Percentiles rank a stretch among this genome's conserved stretches.
These are phyloP conservation scores for Bombardia bombarda DNA, from an alignment of 495 filamentous ascomycete species.

Conservation along the genomic window DNA sequence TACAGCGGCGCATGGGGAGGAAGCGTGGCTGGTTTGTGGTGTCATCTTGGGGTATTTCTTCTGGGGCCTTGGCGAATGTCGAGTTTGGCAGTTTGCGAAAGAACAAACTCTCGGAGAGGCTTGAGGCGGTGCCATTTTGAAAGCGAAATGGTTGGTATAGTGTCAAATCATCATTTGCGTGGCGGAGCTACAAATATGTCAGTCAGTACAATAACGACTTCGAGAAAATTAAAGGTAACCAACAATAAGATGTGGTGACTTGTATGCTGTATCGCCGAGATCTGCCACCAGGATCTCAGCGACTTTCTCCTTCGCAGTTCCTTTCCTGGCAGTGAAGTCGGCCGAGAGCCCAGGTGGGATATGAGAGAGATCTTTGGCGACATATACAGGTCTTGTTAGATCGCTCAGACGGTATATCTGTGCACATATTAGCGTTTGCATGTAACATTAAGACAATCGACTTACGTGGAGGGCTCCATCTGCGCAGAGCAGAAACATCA, in stretches of 20 bases:
- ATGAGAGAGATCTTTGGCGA: constrained; percentile 64
- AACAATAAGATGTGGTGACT: constrained; percentile 75
- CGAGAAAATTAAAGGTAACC: not conserved
- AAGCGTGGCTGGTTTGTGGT: constrained; percentile 32
- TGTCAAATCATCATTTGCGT: constrained; percentile 70
- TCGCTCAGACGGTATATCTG: constrained; percentile 59
- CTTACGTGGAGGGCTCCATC: constrained; percentile 68
- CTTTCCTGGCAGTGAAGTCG: constrained; percentile 59
- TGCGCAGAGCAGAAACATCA: constrained; percentile 66
- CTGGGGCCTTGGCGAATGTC: constrained; percentile 45
- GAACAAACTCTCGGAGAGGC: constrained; percentile 44
- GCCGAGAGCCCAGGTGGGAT: constrained; percentile 67
- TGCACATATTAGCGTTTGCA: constrained; percentile 6
- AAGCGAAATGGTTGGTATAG: constrained; percentile 73
- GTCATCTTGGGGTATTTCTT: constrained; percentile 26
- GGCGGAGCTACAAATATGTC: constrained; percentile 51
- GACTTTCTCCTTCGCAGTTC: constrained; percentile 60
- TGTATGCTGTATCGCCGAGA: constrained; percentile 63
- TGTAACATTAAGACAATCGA: not conserved
- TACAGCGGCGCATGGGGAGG: constrained; percentile 51
- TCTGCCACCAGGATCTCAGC: constrained; percentile 75
- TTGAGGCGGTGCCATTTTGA: constrained; percentile 13
- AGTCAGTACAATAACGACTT: constrained; percentile 4
- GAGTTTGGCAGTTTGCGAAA: constrained; percentile 70
- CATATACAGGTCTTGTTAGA: constrained; percentile 51